Conservation (phyloP, 257 asterid species). For the Gardenia jasminoides region DNA sequence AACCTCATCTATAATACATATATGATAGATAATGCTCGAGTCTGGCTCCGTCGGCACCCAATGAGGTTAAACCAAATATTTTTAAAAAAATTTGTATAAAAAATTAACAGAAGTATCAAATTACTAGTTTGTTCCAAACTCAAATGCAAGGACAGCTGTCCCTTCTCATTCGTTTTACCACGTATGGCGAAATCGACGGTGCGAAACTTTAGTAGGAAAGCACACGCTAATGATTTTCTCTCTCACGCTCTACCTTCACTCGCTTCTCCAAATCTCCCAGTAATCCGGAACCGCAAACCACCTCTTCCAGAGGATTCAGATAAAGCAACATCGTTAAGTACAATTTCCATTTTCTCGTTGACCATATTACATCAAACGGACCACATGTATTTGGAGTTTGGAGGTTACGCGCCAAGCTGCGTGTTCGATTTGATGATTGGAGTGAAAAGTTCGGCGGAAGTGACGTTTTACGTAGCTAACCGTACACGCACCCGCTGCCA, state of each 20-base stretch:
- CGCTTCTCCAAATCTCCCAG: slow-evolving; percentile 8
- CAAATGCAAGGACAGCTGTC: neutral
- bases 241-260: neutral
- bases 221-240: neutral
- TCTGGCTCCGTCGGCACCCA: too few relatives aligned
- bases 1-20: too few relatives aligned
- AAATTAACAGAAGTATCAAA: too few relatives aligned
- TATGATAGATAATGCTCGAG: too few relatives aligned
- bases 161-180: neutral
- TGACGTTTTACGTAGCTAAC: neutral
- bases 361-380: neutral
- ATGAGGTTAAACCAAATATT: too few relatives aligned
- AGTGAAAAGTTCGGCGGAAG: neutral
- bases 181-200: neutral
- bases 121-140: neutral
- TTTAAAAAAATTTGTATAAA: too few relatives aligned
- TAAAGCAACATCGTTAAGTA: neutral
- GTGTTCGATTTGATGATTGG: neutral
- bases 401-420: neutral
- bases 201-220: neutral
- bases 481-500: neutral
- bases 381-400: neutral
- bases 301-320: neutral
- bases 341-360: neutral
- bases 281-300: neutral